These are phyloP conservation scores for Penicillium atrosanguineum DNA, from an alignment of 495 filamentous ascomycete species.

Conservation along the genomic window DNA sequence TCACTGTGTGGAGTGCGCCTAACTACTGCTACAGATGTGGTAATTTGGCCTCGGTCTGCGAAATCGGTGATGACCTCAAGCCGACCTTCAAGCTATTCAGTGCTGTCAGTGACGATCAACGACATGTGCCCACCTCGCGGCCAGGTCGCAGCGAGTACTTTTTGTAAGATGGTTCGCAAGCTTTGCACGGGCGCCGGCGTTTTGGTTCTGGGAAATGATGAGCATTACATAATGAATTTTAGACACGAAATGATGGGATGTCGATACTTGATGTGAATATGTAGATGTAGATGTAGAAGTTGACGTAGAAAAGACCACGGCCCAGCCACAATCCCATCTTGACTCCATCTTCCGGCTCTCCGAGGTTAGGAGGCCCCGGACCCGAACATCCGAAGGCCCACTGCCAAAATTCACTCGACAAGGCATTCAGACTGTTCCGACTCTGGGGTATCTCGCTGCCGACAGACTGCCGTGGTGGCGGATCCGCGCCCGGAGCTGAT, in stretches of 20 bases:
- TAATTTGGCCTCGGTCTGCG: conserved; percentile 96
- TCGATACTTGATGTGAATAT: conserved; percentile 2
- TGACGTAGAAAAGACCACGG: not conserved
- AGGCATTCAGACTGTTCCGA: not conserved
- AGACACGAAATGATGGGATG: conserved; percentile 21
- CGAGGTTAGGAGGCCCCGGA: not conserved
- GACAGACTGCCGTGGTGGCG: not conserved
- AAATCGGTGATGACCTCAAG: conserved; percentile 76
- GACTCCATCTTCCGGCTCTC: not conserved
- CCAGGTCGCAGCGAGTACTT: conserved; percentile 92
- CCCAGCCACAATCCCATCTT: too few species aligned
- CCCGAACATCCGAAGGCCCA: too few species aligned
- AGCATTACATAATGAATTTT: conserved; percentile 41
- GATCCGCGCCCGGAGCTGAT: conserved; percentile 16
- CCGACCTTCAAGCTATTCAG: conserved; percentile 93
- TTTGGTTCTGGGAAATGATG: conserved; percentile 22
- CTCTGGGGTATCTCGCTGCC: not conserved
- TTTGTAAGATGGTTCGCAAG: conserved; percentile 57
- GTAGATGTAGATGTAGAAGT: not conserved
- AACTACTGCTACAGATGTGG: conserved; percentile 99
- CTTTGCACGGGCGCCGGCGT: conserved; percentile 44
- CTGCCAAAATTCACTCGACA: not conserved
- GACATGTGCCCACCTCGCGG: conserved; percentile 78
- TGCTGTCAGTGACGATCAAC: conserved; percentile 87
- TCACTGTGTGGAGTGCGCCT: conserved; percentile 98